phyloP scores from a whole-genome alignment of 2,329 filamentous ascomycete species.

The Lecanosticta acicola region DNA sequence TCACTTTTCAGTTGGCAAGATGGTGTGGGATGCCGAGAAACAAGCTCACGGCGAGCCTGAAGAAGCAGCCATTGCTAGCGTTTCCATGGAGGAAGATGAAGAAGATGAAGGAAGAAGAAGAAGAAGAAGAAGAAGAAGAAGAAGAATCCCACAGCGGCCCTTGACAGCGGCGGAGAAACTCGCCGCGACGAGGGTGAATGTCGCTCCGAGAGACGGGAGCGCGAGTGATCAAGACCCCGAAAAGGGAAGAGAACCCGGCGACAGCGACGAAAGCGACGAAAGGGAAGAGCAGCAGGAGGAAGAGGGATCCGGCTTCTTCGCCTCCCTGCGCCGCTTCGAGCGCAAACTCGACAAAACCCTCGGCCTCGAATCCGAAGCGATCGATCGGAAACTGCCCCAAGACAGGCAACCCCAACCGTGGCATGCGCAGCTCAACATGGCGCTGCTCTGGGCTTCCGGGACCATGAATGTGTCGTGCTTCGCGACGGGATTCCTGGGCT shows the following conservation, averaged over 20 bases:
- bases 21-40: conserved; percentile 19
- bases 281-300: not conserved
- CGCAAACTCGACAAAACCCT: conserved; percentile 41
- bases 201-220: conserved; percentile 17
- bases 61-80: conserved; percentile 11
- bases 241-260: not conserved
- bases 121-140: no score
- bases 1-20: conserved; percentile 4
- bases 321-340: conserved; percentile 35
- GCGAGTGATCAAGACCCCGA: conserved; percentile 5
- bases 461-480: conserved; percentile 35
- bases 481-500: conserved; percentile 42
- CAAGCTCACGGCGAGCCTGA: conserved; percentile 19
- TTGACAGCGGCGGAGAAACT: conserved; percentile 29
- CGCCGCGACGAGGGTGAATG: conserved; percentile 22
- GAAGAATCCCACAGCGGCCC: conserved; percentile 19
- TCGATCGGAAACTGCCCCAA: conserved; percentile 42
- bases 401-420: conserved; percentile 41
- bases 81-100: no score
- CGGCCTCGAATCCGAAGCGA: conserved; percentile 45
- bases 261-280: not conserved
- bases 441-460: conserved; percentile 32
- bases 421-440: conserved; percentile 30
- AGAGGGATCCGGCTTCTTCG: conserved; percentile 25
- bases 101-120: no score